These are phyloP conservation scores for Beauveria scarabaeidicola DNA, from an alignment of 2,329 filamentous ascomycete genomes.

Conservation along the genomic window DNA sequence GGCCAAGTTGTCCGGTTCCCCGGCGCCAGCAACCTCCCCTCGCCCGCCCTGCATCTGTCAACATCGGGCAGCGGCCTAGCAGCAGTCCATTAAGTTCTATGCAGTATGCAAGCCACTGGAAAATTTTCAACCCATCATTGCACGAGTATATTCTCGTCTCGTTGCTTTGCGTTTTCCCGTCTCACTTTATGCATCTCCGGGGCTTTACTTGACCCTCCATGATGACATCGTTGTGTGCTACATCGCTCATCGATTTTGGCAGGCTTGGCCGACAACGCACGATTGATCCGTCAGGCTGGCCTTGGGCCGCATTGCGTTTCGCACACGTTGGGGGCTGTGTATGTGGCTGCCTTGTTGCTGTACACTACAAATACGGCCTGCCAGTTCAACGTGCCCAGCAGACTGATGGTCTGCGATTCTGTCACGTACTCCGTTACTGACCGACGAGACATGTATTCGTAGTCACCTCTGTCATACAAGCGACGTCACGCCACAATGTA, in stretches of 20 bases:
- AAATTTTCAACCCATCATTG: neutral
- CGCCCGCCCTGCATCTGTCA: neutral
- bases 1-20: neutral
- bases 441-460: neutral
- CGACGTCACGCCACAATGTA: neutral
- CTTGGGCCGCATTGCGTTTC: slow-evolving; percentile 11
- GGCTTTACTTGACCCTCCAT: neutral
- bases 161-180: neutral
- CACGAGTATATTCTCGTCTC: too few species aligned
- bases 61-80: neutral
- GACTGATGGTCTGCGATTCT: neutral
- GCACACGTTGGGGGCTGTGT: neutral
- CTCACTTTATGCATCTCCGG: neutral
- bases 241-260: neutral
- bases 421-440: neutral
- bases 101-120: slow-evolving; percentile 23
- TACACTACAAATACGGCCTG: neutral
- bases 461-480: neutral
- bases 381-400: neutral
- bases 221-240: neutral
- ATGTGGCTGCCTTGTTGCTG: neutral
- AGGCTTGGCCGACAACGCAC: slow-evolving; percentile 1
- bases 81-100: slow-evolving; percentile 18
- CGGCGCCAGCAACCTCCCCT: neutral
- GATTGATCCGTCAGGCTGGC: slow-evolving; percentile 1